Evolutionary conservation across 1,139 yeast genomes (phyloP), one percentile per base, ranked within the genome.

Genomic region (Debaryomyces udenii): DNA sequence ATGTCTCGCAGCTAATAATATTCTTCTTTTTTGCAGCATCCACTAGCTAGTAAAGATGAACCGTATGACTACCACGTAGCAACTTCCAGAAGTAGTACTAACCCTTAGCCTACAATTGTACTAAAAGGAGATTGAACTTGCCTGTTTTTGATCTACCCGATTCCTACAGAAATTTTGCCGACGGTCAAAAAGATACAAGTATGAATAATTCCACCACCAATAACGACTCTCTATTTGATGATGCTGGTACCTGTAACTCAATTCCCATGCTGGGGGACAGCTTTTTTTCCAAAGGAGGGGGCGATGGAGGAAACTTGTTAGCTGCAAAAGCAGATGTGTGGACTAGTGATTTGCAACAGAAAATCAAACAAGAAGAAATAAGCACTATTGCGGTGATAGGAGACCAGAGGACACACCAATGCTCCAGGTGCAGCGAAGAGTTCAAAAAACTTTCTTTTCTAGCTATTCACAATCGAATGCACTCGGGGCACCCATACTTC

Each of bases 381-480:
- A 20, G 22, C 7, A 20, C 22, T 6, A 7, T 26, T 11, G 28
- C 6, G 28, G 6, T 26, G 28, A 10, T 5, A 10, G 16, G 10
- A 6, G 10, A 6, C 11, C 30, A 27, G 26, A n/a, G 30, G n/a
- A n/a, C n/a, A 24, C 37, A 27, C 20, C 15, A 2, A 3, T 46
- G 49, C 31, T 5, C 9, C 3, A 42, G 31, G 13, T 46, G 49
- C 27, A 26, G 31, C 11, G 13, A 6, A 15, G n/a, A 23, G 3
- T 27, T 44, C 15, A 14, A 9, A 7, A 46, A 44, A 18, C 38
- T 40, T 14, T 42, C 45, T n/a, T 38, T 34, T 24, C 38, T 39
- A 9, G 40, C 43, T 6, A 44, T 46, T 16, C 49, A 46, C 27
- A 27, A 18, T 9, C 35, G 37, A 23, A 29, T 20, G 14, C 45